These are phyloP conservation scores for Umbelopsis sp. DNA, from an alignment of 371 early-diverging fungal species.

Conservation along the genomic window DNA sequence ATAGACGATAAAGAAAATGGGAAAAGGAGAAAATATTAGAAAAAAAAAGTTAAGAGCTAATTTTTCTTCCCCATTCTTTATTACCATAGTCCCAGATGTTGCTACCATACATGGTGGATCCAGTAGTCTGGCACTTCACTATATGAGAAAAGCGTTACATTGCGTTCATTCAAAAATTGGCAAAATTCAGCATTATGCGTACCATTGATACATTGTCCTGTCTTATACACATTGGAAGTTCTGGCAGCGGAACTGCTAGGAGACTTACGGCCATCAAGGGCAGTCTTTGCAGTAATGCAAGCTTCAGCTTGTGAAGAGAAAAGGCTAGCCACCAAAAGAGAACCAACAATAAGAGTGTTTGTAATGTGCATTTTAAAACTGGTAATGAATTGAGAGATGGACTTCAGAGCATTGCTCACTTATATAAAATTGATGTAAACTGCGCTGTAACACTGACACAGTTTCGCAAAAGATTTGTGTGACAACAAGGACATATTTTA, in stretches of 20 bases:
- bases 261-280: constrained; percentile 19
- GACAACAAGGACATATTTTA: too few relatives aligned
- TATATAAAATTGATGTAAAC: not conserved
- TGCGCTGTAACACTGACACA: not conserved
- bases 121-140: constrained; percentile 22
- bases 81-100: constrained; percentile 21
- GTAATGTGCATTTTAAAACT: constrained; percentile 9
- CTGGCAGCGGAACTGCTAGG: constrained; percentile 2
- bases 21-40: too few relatives aligned
- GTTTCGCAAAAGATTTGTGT: too few relatives aligned
- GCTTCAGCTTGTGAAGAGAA: not conserved
- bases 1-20: too few relatives aligned
- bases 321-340: constrained; percentile 18
- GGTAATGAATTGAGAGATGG: too few relatives aligned
- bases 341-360: not conserved
- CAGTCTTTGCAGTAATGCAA: constrained; percentile 14
- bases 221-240: constrained; percentile 20
- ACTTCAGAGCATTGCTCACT: not conserved
- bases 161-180: not conserved
- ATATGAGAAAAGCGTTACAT: not conserved
- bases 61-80: too few relatives aligned
- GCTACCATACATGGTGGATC: constrained; percentile 16
- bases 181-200: not conserved
- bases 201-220: constrained; percentile 20
- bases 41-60: too few relatives aligned